These are phyloP conservation scores for Alternaria ventricosa DNA, from an alignment of 2,329 filamentous ascomycete species.

Conservation along the genomic window DNA sequence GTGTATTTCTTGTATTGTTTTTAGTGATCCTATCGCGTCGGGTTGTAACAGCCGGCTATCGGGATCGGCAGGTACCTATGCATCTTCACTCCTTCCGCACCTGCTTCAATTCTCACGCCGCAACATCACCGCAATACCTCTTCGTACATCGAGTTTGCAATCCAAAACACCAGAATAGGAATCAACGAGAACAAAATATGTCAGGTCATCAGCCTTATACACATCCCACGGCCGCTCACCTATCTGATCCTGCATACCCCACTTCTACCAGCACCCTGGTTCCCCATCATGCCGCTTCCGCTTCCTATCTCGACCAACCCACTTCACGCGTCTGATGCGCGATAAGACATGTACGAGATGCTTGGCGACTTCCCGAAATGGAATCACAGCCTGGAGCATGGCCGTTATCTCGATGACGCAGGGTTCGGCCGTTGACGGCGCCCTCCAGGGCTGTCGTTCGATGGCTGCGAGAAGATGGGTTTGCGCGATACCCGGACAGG, in stretches of 20 bases:
- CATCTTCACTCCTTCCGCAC: neutral
- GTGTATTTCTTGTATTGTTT: neutral
- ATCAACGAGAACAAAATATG: too few species aligned
- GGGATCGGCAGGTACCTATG: neutral
- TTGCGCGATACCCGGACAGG: constrained; percentile 8
- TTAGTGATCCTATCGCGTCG: neutral
- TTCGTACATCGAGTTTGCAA: neutral
- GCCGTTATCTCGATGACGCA: constrained; percentile 14
- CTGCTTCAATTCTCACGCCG: neutral
- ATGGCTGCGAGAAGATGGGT: constrained; percentile 6
- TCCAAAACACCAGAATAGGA: too few species aligned
- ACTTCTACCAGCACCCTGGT: constrained; percentile 12
- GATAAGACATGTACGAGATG: constrained; percentile 29
- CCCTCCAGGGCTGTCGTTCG: neutral
- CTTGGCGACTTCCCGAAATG: constrained; percentile 7
- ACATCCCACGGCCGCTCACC: neutral
- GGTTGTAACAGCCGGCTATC: neutral
- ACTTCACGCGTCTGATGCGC: constrained; percentile 10
- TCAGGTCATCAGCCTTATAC: neutral
- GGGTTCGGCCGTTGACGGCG: neutral
- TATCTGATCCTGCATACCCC: constrained; percentile 5
- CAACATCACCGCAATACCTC: neutral
- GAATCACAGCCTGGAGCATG: neutral
- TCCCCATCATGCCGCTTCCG: neutral
- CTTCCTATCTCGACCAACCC: constrained; percentile 32